Evolutionary conservation across 2,329 filamentous ascomycete species (phyloP), one percentile per base, ranked within the genome.

Genomic region (Ampelomyces quisqualis): DNA sequence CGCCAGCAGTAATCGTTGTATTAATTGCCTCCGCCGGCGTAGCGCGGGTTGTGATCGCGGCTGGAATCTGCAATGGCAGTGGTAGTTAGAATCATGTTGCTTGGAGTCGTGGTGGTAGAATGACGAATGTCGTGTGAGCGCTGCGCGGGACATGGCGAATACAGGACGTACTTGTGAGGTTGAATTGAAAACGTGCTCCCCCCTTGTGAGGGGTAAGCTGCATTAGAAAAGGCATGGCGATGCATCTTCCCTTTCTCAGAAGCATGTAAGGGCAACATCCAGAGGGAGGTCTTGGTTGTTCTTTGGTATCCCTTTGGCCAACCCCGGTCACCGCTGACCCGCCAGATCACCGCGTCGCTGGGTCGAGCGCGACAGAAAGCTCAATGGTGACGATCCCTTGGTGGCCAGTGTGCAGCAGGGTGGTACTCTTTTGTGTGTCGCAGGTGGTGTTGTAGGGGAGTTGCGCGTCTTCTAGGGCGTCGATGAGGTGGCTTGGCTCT

Each of bases 221-320:
- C 90, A 74, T 93, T 95, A 50, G 85, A 81, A 71, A 86, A 91
- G 69, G 84, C 84, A 77, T 95, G 88, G 75, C 89, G 82, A 68
- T 91, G 87, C 82, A 93, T 90, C 82, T 85, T 86, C 74, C 82
- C 66, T 61, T 65, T 63, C 65, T 72, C 70, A 57, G 73, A 71
- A 43, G 73, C 74, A 75, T 82, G 78, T 60, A 78, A 77, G 53
- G 81, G 81, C 63, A 84, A 72, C 80, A 84, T 82, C 66, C 68
- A 70, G 64, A 55, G 46, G 46, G 53, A 48, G 51, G 43, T 38
- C 35, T 47, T 47, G 55, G 51, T 55, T 51, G 54, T 54, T 51
- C 45, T 18, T 53, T 49, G 47, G 49, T 62, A 57, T 68, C 63
- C 58, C 62, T 63, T n/a, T 67, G 61, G 56, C 45, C 49, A 55